Base-by-base conservation (phyloP, 1,139 yeast genomes). In the Suhomyces ambrosiae region DNA sequence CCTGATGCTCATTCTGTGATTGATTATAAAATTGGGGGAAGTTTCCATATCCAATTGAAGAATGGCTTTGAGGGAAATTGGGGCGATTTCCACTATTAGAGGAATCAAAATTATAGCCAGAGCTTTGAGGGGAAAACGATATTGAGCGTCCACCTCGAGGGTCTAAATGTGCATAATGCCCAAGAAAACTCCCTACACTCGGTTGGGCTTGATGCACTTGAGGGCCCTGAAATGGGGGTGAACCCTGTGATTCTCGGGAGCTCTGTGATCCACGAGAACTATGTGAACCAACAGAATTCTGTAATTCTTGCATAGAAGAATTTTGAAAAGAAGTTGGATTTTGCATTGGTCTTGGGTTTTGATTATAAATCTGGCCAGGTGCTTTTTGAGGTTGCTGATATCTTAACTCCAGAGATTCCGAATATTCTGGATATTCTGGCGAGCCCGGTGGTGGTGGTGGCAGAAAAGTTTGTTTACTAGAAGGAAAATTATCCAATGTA, bases 361-460 rank as follows among this genome's bases (percentile, higher is more conserved):
- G n/a, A n/a, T n/a, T n/a, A n/a, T n/a, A n/a, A n/a, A n/a, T n/a
- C n/a, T n/a, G n/a, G n/a, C n/a, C n/a, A n/a, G n/a, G n/a, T n/a
- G n/a, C n/a, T n/a, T n/a, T n/a, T n/a, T n/a, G 21, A 18, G 21
- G 21, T 18, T 18, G 21, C 21, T 18, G 7, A 18, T 18, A 18
- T 18, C 21, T 18, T n/a, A n/a, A n/a, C n/a, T n/a, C n/a, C n/a
- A n/a, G n/a, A 23, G 11, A 5, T 7, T 10, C 11, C 11, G 24
- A 12, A 23, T n/a, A 23, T n/a, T n/a, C 25, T 16, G 23, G 11
- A 4, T 11, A 16, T 14, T 28, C 28, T 17, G 45, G 38, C 10
- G 41, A 37, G 2, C 32, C 31, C 24, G 46, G 42, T 2, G 42
- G 39, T 3, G 37, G 35, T 19, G 37, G 37, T 9, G 36, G 35